Evolutionary conservation across 139 green algal genomes (phyloP).

Genomic region (Diplosphaera chodatii): DNA sequence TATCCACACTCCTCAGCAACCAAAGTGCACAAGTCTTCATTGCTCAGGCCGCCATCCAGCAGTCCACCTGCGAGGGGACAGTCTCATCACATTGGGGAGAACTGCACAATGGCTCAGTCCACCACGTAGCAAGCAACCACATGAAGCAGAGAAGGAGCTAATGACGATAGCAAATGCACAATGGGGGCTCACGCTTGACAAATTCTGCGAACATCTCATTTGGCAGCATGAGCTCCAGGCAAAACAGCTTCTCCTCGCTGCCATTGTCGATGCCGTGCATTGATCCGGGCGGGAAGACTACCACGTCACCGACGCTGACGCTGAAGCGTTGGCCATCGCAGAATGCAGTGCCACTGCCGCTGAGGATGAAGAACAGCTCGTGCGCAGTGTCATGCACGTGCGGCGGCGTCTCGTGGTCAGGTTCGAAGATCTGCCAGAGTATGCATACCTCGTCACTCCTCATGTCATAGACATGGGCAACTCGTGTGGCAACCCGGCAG

Average conservation of each 20-base stretch:
- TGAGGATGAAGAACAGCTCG: constrained; percentile 84
- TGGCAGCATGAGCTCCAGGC: constrained; percentile 77
- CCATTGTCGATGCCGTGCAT: constrained; percentile 74
- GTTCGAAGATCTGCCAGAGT: constrained; percentile 56
- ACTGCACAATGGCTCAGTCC: too few species aligned
- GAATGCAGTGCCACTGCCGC: constrained; percentile 46
- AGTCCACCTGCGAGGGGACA: too few species aligned
- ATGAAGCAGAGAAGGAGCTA: too few species aligned
- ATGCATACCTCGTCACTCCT: too few species aligned
- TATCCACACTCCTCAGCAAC: constrained; percentile 22
- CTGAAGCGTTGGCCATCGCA: constrained; percentile 46
- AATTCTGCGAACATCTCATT: constrained; percentile 81
- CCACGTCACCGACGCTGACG: constrained; percentile 56
- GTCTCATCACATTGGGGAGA: too few species aligned
- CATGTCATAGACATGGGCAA: too few species aligned
- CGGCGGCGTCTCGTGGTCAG: constrained; percentile 40
- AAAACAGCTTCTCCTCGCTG: constrained; percentile 21
- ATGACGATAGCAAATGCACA: too few species aligned
- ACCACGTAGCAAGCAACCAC: too few species aligned
- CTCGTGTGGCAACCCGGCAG: too few species aligned
- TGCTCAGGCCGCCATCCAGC: constrained; percentile 24
- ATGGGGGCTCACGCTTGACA: constrained; percentile 57
- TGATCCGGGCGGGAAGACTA: constrained; percentile 63
- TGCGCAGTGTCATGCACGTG: constrained; percentile 64
- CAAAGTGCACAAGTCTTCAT: constrained; percentile 44